Base-by-base conservation (phyloP, 176 grass and related monocot genomes). In the Carex parvula region DNA sequence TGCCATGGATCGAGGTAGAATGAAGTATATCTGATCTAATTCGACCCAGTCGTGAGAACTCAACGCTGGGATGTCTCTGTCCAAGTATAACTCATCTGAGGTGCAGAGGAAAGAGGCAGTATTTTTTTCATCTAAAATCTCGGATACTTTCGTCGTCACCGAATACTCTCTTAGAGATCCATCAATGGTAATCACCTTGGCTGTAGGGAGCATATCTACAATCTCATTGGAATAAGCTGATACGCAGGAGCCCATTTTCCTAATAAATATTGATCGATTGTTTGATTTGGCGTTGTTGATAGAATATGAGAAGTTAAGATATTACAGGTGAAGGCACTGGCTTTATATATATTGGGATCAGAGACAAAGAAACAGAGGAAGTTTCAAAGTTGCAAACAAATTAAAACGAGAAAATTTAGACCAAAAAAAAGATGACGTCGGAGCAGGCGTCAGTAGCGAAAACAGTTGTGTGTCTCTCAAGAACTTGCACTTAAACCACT, bases 41-140 rank as follows among this genome's bases (percentile, higher is more conserved):
- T 72, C 77, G 5, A 92, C 88, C 70, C 53, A 65, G 5, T 84
- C 87, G 5, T 61, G 20, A 44, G 59, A 42, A 9, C 3, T 68
- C 84, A 97, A 32, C 21, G 88, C 90, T 46, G 39, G 70, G 59
- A 92, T 81, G 17, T 77, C 22, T 15, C 22, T 57, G 63, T 91
- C 88, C 84, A 61, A 62, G 30, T 80, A 6, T 70, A 94, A 90
- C 87, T 94, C 95, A 84, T 98, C 91, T 24, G 91, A 76, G 86
- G 80, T 86, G 86, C 92, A 98, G 10, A 98, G n/a, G 84, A 98
- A 90, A 68, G 41, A 15, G 10, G 46, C 41, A 10, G 63, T 10
- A 2, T 73, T 18, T 14, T 60, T 13, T 5, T 14, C 1, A 5
- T 57, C 70, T 24, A 97, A 83, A 13, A 86, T 88, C 61, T 92